Conservation (phyloP, 1,139 yeast genomes). For the Sugiyamaella pinicola region DNA sequence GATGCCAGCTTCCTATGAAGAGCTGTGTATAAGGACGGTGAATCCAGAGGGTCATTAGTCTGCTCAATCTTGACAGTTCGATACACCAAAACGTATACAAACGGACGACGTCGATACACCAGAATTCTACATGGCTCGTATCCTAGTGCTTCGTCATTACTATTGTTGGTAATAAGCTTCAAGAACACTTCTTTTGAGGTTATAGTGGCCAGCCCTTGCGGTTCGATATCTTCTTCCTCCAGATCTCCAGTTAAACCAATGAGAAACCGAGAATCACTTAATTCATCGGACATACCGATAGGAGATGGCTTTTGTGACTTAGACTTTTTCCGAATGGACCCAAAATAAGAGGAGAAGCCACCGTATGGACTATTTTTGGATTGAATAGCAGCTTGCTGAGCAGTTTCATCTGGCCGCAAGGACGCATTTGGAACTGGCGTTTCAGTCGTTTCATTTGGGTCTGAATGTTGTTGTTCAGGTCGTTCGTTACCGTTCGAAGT, state of each 20-base stretch:
- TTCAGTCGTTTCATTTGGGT: too few relatives aligned
- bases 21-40: conserved; percentile 28
- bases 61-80: conserved; percentile 17
- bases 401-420: background rate
- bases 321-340: conserved; percentile 1
- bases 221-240: conserved; percentile 22
- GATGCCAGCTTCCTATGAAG: conserved; percentile 38
- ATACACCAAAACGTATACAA: conserved; percentile 34
- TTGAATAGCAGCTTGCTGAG: background rate
- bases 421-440: background rate
- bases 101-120: conserved; percentile 36
- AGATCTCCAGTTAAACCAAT: conserved; percentile 33
- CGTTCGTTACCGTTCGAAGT: background rate
- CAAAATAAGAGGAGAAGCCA: conserved; percentile 2
- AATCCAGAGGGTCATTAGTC: conserved; percentile 4
- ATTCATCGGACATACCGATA: conserved; percentile 27
- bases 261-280: conserved; percentile 33
- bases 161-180: background rate
- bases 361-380: background rate
- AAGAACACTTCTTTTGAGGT: conserved; percentile 19
- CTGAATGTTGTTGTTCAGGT: background rate
- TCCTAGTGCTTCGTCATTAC: conserved; percentile 1
- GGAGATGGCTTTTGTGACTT: background rate
- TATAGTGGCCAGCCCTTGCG: background rate
- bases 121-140: conserved; percentile 27